Evolutionary conservation across 2,329 filamentous ascomycete genomes (phyloP).

Genomic region (Leptographium radiaticola): DNA sequence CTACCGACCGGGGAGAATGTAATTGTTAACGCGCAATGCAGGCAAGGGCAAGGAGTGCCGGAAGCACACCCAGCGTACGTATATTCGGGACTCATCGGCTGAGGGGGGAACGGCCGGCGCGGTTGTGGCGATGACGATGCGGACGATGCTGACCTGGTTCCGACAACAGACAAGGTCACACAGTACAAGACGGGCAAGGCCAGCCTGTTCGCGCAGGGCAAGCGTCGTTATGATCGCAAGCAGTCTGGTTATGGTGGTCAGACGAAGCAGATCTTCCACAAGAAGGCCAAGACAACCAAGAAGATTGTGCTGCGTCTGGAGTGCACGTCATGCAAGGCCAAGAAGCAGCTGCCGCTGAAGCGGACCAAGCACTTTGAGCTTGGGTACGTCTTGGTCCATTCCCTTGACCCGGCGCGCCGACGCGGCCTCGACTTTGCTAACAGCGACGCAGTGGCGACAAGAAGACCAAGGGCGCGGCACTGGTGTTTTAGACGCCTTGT

Average conservation of each 20-base stretch:
- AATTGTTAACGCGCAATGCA: constrained; percentile 35
- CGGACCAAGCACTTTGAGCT: constrained; percentile 99
- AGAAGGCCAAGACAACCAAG: constrained; percentile 99
- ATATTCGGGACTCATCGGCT: background rate
- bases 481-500: constrained; percentile 78
- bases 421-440: background rate
- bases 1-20: background rate
- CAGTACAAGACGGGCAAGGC: constrained; percentile 52
- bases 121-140: background rate
- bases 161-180: constrained; percentile 54
- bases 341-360: constrained; percentile 96
- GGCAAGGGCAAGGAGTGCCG: constrained; percentile 62
- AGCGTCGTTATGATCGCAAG: constrained; percentile 86
- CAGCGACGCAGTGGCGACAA: constrained; percentile 83
- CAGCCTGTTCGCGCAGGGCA: constrained; percentile 58
- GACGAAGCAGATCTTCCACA: constrained; percentile 99
- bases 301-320: constrained; percentile 98
- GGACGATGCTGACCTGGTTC: background rate
- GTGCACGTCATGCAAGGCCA: constrained; percentile 96
- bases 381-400: constrained; percentile 52
- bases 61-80: constrained; percentile 50
- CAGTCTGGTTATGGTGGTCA: constrained; percentile 99
- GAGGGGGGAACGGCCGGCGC: background rate
- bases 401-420: background rate
- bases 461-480: constrained; percentile 99